phyloP scores from a whole-genome alignment of 2,329 filamentous ascomycete species.

The Ramularia endophylla region DNA sequence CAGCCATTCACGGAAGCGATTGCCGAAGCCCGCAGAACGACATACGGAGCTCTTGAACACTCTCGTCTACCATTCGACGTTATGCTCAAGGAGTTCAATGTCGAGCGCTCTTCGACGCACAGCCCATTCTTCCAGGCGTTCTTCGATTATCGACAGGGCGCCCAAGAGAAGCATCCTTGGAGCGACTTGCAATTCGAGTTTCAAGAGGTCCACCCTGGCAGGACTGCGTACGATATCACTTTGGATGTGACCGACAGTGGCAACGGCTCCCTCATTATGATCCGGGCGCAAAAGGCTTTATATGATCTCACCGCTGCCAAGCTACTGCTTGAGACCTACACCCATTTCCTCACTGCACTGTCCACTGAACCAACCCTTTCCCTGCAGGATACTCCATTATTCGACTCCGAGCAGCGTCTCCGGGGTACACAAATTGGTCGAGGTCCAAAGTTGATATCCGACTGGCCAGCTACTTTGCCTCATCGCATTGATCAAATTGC shows the following conservation, averaged over 20 bases:
- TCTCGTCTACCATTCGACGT: slow-evolving; percentile 30
- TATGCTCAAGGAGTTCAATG: slow-evolving; percentile 28
- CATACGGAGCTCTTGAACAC: slow-evolving; percentile 21
- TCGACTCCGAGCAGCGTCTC: background rate
- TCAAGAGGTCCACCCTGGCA: background rate
- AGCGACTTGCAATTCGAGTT: background rate
- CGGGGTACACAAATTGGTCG: background rate
- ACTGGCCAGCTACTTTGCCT: slow-evolving; percentile 3
- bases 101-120: slow-evolving; percentile 20
- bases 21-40: slow-evolving; percentile 7
- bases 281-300: background rate
- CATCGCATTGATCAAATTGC: slow-evolving; percentile 3
- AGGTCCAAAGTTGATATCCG: background rate
- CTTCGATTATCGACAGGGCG: slow-evolving; percentile 20
- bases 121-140: slow-evolving; percentile 35
- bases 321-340: slow-evolving; percentile 1
- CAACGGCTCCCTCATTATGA: background rate
- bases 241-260: background rate
- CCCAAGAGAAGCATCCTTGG: background rate
- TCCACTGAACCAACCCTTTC: background rate
- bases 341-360: background rate
- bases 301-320: slow-evolving; percentile 1
- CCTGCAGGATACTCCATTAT: background rate
- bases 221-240: slow-evolving; percentile 2
- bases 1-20: slow-evolving; percentile 6